Base-by-base conservation (phyloP, 2,329 filamentous ascomycete genomes). In the Cercospora nicotianae region DNA sequence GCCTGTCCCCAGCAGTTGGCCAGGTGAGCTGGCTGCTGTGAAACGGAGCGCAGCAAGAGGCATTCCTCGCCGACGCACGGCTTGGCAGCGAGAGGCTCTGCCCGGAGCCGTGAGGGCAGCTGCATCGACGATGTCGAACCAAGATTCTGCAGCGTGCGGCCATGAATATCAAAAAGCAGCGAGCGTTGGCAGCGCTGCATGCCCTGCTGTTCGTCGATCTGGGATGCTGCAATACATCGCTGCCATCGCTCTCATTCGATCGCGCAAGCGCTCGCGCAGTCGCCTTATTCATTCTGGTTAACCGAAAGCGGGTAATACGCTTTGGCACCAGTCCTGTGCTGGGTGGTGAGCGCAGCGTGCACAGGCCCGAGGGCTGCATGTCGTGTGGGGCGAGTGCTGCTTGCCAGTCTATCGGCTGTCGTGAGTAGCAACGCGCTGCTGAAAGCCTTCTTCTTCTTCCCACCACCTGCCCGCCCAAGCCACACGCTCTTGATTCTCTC, bases 391-490 rank as follows among this genome's bases (percentile, higher is more conserved):
- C 53, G 53, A 16, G 53, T 58, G 53, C 53, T 58, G 53, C 53
- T 58, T 62, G 58, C 58, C 58, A 60, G 58, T 26, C 31, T 8
- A 26, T 62, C 60, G 60, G 60, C 42, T 62, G 60, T 62, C 42
- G 60, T 45, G 60, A 62, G 42, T 62, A 64, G 62, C 62, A 64
- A 64, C 62, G 62, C 62, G 62, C 62, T 64, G 62, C 62, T 57
- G 28, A 36, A 31, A 36, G 51, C 20, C 30, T 33, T 55, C 48
- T 64, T 64, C 48, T 57, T 64, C 45, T 36, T 55, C 26, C 16
- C 20, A n/a, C 26, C 48, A 48, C n/a, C 60, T 55, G 42, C 23
- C 42, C 53, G 30, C 53, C 53, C 26, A 28, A 28, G 53, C 53
- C 53, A 58, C 53, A 12, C 13, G 26, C 53, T 58, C 53, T 58